Percentiles rank a stretch among this genome's conserved stretches.
These are phyloP conservation scores for Trichoderma gracile DNA, from an alignment of 2,329 filamentous ascomycete genomes.

Conservation along the genomic window DNA sequence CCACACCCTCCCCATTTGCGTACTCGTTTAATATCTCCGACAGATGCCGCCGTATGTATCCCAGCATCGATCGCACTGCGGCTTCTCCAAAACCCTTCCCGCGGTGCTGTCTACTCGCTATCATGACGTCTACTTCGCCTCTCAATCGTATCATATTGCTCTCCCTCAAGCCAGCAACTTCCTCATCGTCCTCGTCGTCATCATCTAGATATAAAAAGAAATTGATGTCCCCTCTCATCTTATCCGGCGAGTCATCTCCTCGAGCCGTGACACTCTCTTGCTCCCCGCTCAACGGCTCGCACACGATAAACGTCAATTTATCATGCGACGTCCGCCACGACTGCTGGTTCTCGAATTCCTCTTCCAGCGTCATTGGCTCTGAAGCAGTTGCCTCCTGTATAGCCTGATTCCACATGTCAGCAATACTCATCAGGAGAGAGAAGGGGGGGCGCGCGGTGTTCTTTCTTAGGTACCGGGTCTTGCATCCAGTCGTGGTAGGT, in stretches of 20 bases:
- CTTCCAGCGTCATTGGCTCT: slow-evolving; percentile 73
- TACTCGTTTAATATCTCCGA: slow-evolving; percentile 54
- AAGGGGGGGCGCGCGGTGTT: neutral
- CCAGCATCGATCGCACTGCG: slow-evolving; percentile 66
- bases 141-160: slow-evolving; percentile 38
- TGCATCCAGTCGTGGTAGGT: slow-evolving; percentile 93
- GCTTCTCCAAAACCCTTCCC: slow-evolving; percentile 65
- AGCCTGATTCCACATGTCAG: slow-evolving; percentile 46
- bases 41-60: slow-evolving; percentile 62
- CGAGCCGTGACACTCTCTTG: slow-evolving; percentile 36
- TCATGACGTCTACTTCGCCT: slow-evolving; percentile 86
- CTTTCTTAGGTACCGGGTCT: slow-evolving; percentile 56
- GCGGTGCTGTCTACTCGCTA: slow-evolving; percentile 61
- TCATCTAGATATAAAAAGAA: slow-evolving; percentile 69
- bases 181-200: slow-evolving; percentile 37
- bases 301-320: slow-evolving; percentile 91
- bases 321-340: slow-evolving; percentile 80
- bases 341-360: slow-evolving; percentile 89
- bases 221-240: slow-evolving; percentile 75
- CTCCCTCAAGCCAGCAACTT: slow-evolving; percentile 28
- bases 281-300: slow-evolving; percentile 47
- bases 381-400: slow-evolving; percentile 86
- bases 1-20: slow-evolving; percentile 27
- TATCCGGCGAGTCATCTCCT: slow-evolving; percentile 53
- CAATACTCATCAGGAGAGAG: neutral